phyloP scores from a whole-genome alignment of 2,329 filamentous ascomycete genomes.

The Claviceps paspali region DNA sequence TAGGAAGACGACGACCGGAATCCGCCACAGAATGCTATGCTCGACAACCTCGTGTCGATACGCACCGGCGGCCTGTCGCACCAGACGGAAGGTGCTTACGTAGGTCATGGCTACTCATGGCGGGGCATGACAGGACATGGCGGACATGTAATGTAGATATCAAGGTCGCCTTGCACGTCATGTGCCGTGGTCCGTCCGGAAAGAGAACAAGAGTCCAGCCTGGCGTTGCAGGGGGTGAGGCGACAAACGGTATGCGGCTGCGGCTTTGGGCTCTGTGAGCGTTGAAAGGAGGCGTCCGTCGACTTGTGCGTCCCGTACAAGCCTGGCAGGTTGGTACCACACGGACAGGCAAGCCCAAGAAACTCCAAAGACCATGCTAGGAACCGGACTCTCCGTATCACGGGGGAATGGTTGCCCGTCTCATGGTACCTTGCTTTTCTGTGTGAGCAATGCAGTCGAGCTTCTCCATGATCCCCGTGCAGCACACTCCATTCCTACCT shows the following conservation, averaged over 20 bases:
- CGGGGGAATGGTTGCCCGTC: background rate
- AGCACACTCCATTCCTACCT: slow-evolving; percentile 1
- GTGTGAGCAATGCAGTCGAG: background rate
- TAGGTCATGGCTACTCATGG: background rate
- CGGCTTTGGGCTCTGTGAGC: background rate
- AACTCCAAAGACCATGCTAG: background rate
- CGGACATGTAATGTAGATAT: background rate
- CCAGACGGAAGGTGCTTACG: background rate
- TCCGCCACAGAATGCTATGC: slow-evolving; percentile 1
- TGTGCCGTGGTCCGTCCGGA: background rate
- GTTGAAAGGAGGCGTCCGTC: slow-evolving; percentile 1
- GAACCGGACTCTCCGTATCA: background rate
- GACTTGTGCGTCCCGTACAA: background rate
- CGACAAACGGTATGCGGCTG: background rate
- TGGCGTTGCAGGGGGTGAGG: background rate
- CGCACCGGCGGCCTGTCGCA: too few relatives aligned
- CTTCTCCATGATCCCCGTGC: background rate
- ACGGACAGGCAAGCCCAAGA: background rate
- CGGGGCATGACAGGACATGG: background rate
- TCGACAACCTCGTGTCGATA: background rate
- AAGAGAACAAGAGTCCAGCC: background rate
- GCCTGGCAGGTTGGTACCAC: background rate
- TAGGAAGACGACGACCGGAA: background rate
- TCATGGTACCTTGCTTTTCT: background rate
- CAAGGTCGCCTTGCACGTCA: background rate